Percentiles rank a stretch among this genome's conserved stretches.
These are phyloP conservation scores for Penicillium coprophilum DNA, from an alignment of 495 filamentous ascomycete genomes.

Conservation along the genomic window DNA sequence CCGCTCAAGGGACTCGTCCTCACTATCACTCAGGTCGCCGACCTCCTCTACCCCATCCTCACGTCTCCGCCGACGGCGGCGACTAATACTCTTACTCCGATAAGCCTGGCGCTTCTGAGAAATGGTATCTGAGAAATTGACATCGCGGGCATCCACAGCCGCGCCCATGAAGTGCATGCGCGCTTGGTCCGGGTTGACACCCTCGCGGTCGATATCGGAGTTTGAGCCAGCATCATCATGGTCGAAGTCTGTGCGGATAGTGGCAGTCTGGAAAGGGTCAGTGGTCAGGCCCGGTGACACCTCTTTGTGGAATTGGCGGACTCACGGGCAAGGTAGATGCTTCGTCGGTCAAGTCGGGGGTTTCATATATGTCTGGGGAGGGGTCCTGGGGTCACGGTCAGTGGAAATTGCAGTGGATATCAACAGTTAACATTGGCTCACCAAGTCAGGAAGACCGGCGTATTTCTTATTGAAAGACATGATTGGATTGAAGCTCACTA, in stretches of 20 bases:
- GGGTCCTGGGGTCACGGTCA: conserved; percentile 60
- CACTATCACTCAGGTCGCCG: conserved; percentile 66
- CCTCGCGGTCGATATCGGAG: conserved; percentile 68
- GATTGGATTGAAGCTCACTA: conserved; percentile 14
- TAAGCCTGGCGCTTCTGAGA: conserved; percentile 77
- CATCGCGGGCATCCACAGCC: conserved; percentile 68
- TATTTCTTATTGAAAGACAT: conserved; percentile 70
- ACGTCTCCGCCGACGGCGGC: conserved; percentile 57
- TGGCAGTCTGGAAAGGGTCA: conserved; percentile 52
- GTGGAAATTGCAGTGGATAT: neutral
- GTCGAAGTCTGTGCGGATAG: conserved; percentile 64
- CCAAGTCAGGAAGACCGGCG: conserved; percentile 79
- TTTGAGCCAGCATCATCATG: conserved; percentile 55
- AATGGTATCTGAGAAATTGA: conserved; percentile 82
- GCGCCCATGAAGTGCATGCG: conserved; percentile 76
- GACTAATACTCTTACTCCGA: conserved; percentile 56
- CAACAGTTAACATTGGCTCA: conserved; percentile 38
- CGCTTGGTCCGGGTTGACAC: conserved; percentile 71
- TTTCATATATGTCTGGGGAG: conserved; percentile 93
- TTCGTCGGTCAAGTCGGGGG: conserved; percentile 85
- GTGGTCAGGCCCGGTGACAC: conserved; percentile 19
- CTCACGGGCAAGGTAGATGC: conserved; percentile 75
- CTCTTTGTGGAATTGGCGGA: conserved; percentile 16
- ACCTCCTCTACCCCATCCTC: conserved; percentile 56
- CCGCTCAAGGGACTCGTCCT: conserved; percentile 68